Conservation (phyloP, 768 basidiomycete species). For the Pleurotus ostreatus region DNA sequence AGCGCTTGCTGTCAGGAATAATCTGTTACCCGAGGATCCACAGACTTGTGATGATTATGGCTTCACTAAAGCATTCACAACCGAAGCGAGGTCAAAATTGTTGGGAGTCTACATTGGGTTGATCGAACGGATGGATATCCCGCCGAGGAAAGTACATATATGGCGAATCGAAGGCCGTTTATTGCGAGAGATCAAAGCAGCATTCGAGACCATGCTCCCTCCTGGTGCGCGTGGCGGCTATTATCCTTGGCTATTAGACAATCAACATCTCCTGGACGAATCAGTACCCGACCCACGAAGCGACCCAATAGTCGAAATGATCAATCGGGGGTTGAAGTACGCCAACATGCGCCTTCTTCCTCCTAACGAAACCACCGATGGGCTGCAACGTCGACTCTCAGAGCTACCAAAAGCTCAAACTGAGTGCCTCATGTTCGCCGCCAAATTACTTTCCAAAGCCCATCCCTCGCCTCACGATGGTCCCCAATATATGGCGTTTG, state of each 20-base stretch:
- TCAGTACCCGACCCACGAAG: neutral
- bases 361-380: neutral
- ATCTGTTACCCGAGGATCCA: conserved; percentile 24
- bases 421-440: neutral
- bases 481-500: neutral
- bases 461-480: neutral
- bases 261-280: conserved; percentile 24
- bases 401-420: neutral
- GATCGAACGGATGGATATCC: conserved; percentile 15
- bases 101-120: conserved; percentile 29
- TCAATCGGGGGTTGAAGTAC: neutral
- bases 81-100: conserved; percentile 15
- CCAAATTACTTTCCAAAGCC: neutral
- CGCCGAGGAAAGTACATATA: conserved; percentile 22
- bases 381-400: neutral
- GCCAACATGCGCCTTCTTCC: neutral
- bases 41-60: conserved; percentile 34
- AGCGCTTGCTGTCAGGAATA: conserved; percentile 19
- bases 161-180: conserved; percentile 30
- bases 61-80: conserved; percentile 21
- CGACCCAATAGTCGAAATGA: neutral
- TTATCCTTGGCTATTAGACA: conserved; percentile 32
- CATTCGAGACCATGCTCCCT: conserved; percentile 20
- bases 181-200: conserved; percentile 26
- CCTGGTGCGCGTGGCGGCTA: conserved; percentile 19